Conservation (phyloP, 2,329 filamentous ascomycete species). For the Lithohypha guttulata region DNA sequence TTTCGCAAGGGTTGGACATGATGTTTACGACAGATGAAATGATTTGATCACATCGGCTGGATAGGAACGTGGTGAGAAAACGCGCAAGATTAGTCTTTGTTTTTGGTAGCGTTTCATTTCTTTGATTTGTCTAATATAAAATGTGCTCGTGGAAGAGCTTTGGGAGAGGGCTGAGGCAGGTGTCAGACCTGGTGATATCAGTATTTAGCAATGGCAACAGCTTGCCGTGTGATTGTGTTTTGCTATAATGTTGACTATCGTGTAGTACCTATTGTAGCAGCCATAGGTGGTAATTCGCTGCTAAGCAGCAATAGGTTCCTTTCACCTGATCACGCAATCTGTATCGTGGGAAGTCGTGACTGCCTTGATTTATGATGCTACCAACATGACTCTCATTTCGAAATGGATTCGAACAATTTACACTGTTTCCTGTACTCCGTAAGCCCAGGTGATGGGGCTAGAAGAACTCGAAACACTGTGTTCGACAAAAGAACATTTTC, state of each 20-base stretch:
- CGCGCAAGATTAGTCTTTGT: not conserved
- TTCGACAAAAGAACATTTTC: too few species aligned
- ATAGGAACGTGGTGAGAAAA: not conserved
- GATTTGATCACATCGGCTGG: not conserved
- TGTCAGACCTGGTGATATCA: not conserved
- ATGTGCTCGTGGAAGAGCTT: not conserved
- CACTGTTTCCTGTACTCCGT: too few species aligned
- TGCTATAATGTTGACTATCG: not conserved
- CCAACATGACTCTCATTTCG: not conserved
- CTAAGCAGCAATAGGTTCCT: too few species aligned
- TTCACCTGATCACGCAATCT: not conserved
- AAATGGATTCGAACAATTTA: not conserved
- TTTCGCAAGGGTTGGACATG: slow-evolving; percentile 9
- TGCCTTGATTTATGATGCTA: not conserved
- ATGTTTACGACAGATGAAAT: slow-evolving; percentile 4
- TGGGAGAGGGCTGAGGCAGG: not conserved
- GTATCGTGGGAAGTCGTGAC: not conserved
- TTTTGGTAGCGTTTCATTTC: slow-evolving; percentile 6
- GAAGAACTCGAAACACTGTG: too few species aligned
- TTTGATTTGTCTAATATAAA: slow-evolving; percentile 2
- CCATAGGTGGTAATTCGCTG: too few species aligned
- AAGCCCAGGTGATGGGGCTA: too few species aligned
- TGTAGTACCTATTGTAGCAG: too few species aligned
- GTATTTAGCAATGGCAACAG: slow-evolving; percentile 4
- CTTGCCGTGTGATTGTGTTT: slow-evolving; percentile 2